Base-by-base conservation (phyloP, 805 yeast species). In the Pichia manshurica region DNA sequence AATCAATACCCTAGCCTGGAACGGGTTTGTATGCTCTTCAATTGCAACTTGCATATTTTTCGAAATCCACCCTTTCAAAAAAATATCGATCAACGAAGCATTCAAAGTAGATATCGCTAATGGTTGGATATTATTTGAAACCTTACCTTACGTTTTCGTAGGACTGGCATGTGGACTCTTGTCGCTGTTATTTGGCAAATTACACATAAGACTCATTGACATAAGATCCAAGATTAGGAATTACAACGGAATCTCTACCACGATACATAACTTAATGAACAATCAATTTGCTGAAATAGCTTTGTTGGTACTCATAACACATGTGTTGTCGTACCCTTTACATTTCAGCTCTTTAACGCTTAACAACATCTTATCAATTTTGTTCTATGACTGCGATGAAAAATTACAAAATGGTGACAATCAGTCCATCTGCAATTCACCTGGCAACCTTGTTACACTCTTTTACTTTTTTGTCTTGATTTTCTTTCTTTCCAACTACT, bases 1-100 rank as follows among this genome's bases (percentile, higher is more conserved):
- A 42, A 78, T 82, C 19, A 78, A 78, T 23, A 76, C 73, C 51
- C 72, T 82, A 51, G 77, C 87, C 81, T 87, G 96, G 96, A 81
- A 81, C 55, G 78, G 89, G 6, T 88, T 87, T 64, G 83, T 86
- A 3, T 79, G 87, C 56, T 82, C 96, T 1, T 84, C 88, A 55
- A 68, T 82, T 10, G 82, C 88, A 1, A 82, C 84, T 13, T 75
- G 84, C 2, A 71, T 84, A 0, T 61, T 87, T 23, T 77, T 78
- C 53, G 53, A 67, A 15, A 61, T 76, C 21, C 73, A 77, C 48
- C 80, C 82, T 1, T 77, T 75, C 52, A 66, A 73, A 40, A 71
- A 72, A 4, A 68, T 73, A 42, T 59, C 70, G 28, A 56, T 60
- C 16, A 60, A 55, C 37, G 58, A 61, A 34, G 75, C 84, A 43